These are phyloP conservation scores for Boeremia lycopersici DNA, from an alignment of 2,329 filamentous ascomycete species.

Conservation along the genomic window DNA sequence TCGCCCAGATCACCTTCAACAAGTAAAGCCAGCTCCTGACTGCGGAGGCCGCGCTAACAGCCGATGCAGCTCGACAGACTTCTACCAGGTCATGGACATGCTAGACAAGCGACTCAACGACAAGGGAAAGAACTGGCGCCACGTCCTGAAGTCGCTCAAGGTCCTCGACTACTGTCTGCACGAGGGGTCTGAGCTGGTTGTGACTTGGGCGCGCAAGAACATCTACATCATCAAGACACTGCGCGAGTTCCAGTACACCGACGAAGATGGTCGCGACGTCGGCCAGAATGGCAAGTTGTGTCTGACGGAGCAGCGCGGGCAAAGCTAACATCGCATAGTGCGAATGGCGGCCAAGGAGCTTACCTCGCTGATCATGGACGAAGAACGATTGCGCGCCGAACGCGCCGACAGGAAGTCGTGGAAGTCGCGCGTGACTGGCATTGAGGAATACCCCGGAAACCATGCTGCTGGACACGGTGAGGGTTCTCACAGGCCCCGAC, in stretches of 20 bases:
- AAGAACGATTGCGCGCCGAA: slow-evolving; percentile 88
- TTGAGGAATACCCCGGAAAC: slow-evolving; percentile 74
- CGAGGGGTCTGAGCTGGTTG: slow-evolving; percentile 93
- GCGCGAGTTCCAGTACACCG: slow-evolving; percentile 94
- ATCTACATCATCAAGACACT: slow-evolving; percentile 99
- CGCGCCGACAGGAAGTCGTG: slow-evolving; percentile 89
- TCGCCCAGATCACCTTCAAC: slow-evolving; percentile 96
- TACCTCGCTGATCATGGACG: slow-evolving; percentile 87
- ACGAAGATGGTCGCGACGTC: slow-evolving; percentile 94
- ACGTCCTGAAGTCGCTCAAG: slow-evolving; percentile 96
- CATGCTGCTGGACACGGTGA: slow-evolving; percentile 46
- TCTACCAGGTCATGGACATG: slow-evolving; percentile 99
- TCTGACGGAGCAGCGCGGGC: not conserved
- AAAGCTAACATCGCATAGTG: slow-evolving; percentile 61
- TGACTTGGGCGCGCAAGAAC: slow-evolving; percentile 97
- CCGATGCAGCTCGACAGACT: slow-evolving; percentile 79
- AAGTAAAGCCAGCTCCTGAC: slow-evolving; percentile 66
- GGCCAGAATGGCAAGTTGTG: slow-evolving; percentile 83
- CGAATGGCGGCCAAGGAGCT: slow-evolving; percentile 95
- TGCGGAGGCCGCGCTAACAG: slow-evolving; percentile 33
- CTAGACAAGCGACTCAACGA: slow-evolving; percentile 97
- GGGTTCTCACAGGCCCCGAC: slow-evolving; percentile 48
- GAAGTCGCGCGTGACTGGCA: slow-evolving; percentile 94
- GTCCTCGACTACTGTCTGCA: slow-evolving; percentile 98
- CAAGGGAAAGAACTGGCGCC: slow-evolving; percentile 99